Evolutionary conservation across 495 filamentous ascomycete species (phyloP).

Genomic region (Neurospora pannonica): DNA sequence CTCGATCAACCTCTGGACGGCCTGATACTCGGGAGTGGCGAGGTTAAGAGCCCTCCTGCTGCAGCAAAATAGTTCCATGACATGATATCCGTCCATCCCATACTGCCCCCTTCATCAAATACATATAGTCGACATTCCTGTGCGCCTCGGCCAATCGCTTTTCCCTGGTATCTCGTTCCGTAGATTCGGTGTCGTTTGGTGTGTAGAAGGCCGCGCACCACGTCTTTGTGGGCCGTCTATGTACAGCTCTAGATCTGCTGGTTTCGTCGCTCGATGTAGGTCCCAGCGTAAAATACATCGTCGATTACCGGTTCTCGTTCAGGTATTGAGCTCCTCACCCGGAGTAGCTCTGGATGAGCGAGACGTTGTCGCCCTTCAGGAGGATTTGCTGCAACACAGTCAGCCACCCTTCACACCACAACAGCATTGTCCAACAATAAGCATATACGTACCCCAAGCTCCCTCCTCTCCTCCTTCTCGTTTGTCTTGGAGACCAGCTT

Average conservation of each 20-base stretch:
- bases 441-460: conserved; percentile 48
- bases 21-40: conserved; percentile 36
- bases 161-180: conserved; percentile 13
- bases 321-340: conserved; percentile 22
- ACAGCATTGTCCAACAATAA: background rate
- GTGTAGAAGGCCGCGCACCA: conserved; percentile 1
- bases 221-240: background rate
- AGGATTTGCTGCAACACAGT: conserved; percentile 70
- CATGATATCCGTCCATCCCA: background rate
- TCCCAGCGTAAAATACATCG: background rate
- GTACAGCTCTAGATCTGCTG: background rate
- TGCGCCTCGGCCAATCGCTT: conserved; percentile 5
- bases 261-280: background rate
- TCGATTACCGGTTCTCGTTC: background rate
- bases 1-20: conserved; percentile 39
- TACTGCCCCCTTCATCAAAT: background rate
- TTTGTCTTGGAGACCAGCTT: conserved; percentile 73
- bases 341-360: conserved; percentile 75
- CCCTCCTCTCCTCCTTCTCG: conserved; percentile 61
- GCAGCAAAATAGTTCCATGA: background rate
- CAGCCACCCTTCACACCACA: conserved; percentile 8
- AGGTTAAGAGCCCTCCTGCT: conserved; percentile 24
- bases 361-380: conserved; percentile 95
- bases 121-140: conserved; percentile 4
- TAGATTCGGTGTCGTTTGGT: background rate